A percentile compares a stretch with the other conserved stretches of the same genome.
Evolutionary conservation across 257 asterid genomes (phyloP).

Genomic region (Hygrophila difformis): DNA sequence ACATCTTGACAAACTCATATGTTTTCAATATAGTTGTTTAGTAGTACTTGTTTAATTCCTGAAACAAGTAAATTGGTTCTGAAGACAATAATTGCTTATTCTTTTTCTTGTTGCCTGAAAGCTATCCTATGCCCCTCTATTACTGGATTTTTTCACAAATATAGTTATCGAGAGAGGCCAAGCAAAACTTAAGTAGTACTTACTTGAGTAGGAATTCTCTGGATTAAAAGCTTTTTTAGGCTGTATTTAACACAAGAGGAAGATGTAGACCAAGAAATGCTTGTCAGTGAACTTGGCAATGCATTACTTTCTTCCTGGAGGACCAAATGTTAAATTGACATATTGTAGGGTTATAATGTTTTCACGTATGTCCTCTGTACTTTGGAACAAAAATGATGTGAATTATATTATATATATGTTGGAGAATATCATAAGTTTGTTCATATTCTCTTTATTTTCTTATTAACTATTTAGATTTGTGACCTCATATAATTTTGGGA

Average conservation of each 20-base stretch:
- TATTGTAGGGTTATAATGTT: no score
- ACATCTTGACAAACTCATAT: no score
- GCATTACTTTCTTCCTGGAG: no score
- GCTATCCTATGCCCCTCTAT: slow-evolving; percentile 1
- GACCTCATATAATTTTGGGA: not conserved
- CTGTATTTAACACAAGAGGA: not conserved
- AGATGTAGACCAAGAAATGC: no score
- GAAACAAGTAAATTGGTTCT: not conserved
- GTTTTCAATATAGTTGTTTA: no score
- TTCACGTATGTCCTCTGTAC: no score
- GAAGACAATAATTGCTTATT: slow-evolving; percentile 9
- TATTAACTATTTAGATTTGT: not conserved
- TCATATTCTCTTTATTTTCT: not conserved
- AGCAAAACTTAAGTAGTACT: not conserved
- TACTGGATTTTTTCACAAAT: not conserved
- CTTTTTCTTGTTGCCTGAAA: not conserved
- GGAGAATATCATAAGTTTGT: no score
- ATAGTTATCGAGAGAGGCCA: slow-evolving; percentile 4
- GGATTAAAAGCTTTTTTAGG: not conserved
- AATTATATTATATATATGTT: no score
- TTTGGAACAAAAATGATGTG: no score
- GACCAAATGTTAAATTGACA: no score
- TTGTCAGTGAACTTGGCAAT: no score
- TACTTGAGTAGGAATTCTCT: not conserved
- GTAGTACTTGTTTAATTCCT: no score